Base-by-base conservation (phyloP, 306 rosid species). In the Oxytropis ochrocephala region DNA sequence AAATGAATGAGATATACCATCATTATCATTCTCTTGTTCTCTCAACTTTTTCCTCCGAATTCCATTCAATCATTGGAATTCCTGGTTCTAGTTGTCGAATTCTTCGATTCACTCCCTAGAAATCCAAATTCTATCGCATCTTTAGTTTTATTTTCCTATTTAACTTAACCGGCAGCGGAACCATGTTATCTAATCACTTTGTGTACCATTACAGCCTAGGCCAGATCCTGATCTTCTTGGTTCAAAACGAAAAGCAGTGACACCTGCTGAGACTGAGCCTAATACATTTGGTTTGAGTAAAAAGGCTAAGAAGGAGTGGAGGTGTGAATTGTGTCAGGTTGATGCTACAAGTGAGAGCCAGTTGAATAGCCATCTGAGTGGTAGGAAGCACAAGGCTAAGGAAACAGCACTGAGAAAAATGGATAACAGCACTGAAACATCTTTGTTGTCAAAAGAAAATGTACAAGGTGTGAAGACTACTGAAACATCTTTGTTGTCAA, bases 331-430 rank as follows among this genome's bases (percentile, higher is more conserved):
- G 0, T 90, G 95, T 81, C 76, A 39, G 3, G 78, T 87, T 14
- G 72, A 68, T 33, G 69, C 72, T 18, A 5, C 79, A 5, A 44
- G 68, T 21, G 74, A 86, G 76, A 72, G 6, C 8, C 51, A 0
- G 8, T 78, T 91, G 10, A 59, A 68, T 8, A 54, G 43, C 1
- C 92, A 91, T 74, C 77, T 83, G 36, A 78, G 64, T 5, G 92
- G 97, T 24, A 88, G n/a, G 84, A 88, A 75, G 83, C 95, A 86
- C 85, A 85, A 68, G 80, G 74, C 87, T 62, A 86, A 73, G 57
- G 89, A 70, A 69, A 75, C 64, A 24, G 27, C 57, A 5, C 51
- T 84, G 29, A 53, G 11, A 66, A 67, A 10, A 18, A 82, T 54
- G 14, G 71, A 50, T 52, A 72, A 70, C 50, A 18, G 33, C 54